Percentiles rank a stretch among this genome's conserved stretches.
Evolutionary conservation across 306 rosid genomes (phyloP).

Genomic region (Aeschynomene evenia): DNA sequence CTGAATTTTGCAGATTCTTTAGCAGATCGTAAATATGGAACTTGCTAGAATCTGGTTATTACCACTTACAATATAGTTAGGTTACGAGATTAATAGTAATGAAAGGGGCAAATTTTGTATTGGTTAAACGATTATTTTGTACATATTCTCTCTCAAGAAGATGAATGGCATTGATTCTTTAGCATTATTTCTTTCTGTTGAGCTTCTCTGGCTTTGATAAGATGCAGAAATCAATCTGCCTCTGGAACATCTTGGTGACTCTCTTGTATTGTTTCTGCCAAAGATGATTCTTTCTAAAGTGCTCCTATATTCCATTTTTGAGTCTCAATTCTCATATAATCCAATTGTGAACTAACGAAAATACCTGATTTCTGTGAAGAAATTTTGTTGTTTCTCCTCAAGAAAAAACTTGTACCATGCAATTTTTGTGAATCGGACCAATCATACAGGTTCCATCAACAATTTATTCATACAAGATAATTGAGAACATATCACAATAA

Average conservation of each 20-base stretch:
- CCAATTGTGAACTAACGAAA: background rate
- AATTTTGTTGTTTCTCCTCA: background rate
- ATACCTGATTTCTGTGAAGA: background rate
- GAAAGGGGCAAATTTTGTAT: conserved; percentile 28
- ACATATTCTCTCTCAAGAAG: conserved; percentile 13
- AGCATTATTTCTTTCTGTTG: conserved; percentile 10
- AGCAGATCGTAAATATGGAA: background rate
- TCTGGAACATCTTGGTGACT: conserved; percentile 7
- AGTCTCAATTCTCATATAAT: no score
- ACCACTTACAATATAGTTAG: conserved; percentile 13
- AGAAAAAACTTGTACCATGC: background rate
- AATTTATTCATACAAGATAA: background rate
- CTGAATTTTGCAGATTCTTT: conserved; percentile 13
- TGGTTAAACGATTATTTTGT: conserved; percentile 34
- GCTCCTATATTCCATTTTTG: conserved; percentile 12
- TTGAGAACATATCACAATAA: background rate
- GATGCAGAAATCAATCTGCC: background rate
- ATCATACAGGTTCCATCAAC: background rate
- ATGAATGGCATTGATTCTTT: conserved; percentile 27
- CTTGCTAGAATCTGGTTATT: conserved; percentile 15
- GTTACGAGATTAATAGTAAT: conserved; percentile 22
- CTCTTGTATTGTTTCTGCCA: background rate
- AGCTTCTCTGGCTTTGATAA: conserved; percentile 9
- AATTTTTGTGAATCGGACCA: background rate
- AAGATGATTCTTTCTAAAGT: conserved; percentile 5